These are phyloP conservation scores for Acorus calamus DNA, from an alignment of 106 monocot genomes.

Conservation along the genomic window DNA sequence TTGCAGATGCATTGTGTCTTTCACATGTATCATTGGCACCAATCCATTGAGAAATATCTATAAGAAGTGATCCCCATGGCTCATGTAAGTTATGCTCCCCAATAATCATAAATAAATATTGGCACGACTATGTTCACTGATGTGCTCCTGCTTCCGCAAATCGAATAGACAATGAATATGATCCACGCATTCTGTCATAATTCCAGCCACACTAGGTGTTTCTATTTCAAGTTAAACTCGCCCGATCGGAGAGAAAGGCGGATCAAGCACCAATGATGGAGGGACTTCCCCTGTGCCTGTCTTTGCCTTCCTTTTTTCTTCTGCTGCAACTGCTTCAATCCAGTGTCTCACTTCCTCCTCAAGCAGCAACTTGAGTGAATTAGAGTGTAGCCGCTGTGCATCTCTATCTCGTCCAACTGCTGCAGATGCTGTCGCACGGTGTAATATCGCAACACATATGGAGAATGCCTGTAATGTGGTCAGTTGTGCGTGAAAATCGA, in stretches of 20 bases:
- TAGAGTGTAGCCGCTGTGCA: constrained; percentile 33
- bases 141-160: no score
- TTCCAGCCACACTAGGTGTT: no score
- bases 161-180: no score
- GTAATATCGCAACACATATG: constrained; percentile 52
- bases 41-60: no score
- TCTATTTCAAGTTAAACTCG: constrained; percentile 22
- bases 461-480: constrained; percentile 64
- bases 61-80: no score
- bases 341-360: constrained; percentile 52
- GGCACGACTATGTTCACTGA: no score
- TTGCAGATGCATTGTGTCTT: no score
- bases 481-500: constrained; percentile 65
- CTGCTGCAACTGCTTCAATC: constrained; percentile 41
- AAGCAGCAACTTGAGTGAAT: constrained; percentile 44
- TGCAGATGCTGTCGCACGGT: constrained; percentile 37
- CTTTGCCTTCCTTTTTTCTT: constrained; percentile 45
- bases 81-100: no score
- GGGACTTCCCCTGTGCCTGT: constrained; percentile 21
- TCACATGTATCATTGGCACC: no score
- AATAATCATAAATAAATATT: no score
- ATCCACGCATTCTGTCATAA: no score
- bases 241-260: constrained; percentile 63
- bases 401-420: constrained; percentile 19
- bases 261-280: constrained; percentile 32